Evolutionary conservation across 2,329 filamentous ascomycete genomes (phyloP), one percentile per base, ranked within the genome.

Genomic region (Tolypocladium pustulatum): DNA sequence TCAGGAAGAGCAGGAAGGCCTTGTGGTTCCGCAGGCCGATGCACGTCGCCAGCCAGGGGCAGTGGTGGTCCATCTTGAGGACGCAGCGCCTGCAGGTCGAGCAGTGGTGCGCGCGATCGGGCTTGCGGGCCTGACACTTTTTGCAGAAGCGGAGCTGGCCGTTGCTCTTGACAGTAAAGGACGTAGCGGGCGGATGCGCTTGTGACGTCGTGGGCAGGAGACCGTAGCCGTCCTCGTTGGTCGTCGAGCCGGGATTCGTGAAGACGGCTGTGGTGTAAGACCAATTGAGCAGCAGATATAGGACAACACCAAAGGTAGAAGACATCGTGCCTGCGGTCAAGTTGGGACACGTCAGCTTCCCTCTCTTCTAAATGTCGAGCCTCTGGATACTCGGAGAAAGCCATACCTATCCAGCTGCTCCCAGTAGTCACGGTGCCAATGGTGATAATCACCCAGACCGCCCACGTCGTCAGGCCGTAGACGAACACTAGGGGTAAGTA

Each of bases 41-140:
- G 73, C 94, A 99, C 4, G 91, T 96, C 34, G 94, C 93, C 55
- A 99, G 81, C 94, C 94, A 99, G 20, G 94, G 94, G 72, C 94
- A 99, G 76, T 99, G 94, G 73, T 99, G 94, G 71, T 99, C 94
- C 94, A 99, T 99, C 79, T 99, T 99, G 72, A 99, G 80, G 32
- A 99, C 92, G 72, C 94, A 99, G 68, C 89, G 88, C 65, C 88
- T 85, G 75, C 94, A 99, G 4, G 91, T 95, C 13, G 91, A 96
- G 80, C 94, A 99, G 77, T 99, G 94, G 73, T 99, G 94, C 37
- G 93, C 86, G 61, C 94, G 90, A 75, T 99, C 94, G 49, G 94
- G 94, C 77, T 99, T 99, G 62, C 89, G 85, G 57, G 87, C 87
- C 76, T 95, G 90, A 73, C 94, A 99, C 76, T 99, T 99, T 76